phyloP scores from a whole-genome alignment of 768 basidiomycete genomes.

The Hemileccinum impolitum region DNA sequence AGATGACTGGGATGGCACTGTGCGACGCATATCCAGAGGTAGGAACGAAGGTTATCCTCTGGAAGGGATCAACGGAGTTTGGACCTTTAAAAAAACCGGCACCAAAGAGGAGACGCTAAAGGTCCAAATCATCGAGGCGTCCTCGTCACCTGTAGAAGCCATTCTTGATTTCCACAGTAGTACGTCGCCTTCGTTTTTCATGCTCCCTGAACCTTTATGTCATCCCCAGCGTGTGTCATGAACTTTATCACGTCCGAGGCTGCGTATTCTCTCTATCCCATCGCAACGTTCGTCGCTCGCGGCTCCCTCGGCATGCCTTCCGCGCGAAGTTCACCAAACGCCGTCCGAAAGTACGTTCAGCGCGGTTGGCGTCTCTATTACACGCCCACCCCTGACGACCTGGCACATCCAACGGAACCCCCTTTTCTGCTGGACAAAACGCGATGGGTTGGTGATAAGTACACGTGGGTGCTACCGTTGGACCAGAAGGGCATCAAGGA shows the following conservation, averaged over 20 bases:
- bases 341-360: conserved; percentile 31
- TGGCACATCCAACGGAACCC: neutral
- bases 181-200: conserved; percentile 20
- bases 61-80: conserved; percentile 11
- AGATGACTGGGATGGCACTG: conserved; percentile 18
- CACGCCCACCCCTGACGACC: conserved; percentile 1
- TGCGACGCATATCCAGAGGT: neutral
- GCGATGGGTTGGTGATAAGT: conserved; percentile 32
- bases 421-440: conserved; percentile 18
- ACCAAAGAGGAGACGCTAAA: conserved; percentile 12
- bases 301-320: conserved; percentile 20
- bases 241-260: conserved; percentile 40
- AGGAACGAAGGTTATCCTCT: neutral
- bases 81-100: conserved; percentile 22
- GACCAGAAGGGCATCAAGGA: conserved; percentile 14
- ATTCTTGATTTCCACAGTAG: conserved; percentile 50
- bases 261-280: conserved; percentile 41
- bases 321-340: conserved; percentile 5
- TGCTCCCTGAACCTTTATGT: neutral
- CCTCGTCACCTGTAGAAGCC: conserved; percentile 22
- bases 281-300: conserved; percentile 36
- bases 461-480: conserved; percentile 32
- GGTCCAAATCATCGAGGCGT: conserved; percentile 39
- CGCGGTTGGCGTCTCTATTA: conserved; percentile 36
- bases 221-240: conserved; percentile 17